Conservation (phyloP, 2,329 filamentous ascomycete genomes). For the Hypocreales sp. region DNA sequence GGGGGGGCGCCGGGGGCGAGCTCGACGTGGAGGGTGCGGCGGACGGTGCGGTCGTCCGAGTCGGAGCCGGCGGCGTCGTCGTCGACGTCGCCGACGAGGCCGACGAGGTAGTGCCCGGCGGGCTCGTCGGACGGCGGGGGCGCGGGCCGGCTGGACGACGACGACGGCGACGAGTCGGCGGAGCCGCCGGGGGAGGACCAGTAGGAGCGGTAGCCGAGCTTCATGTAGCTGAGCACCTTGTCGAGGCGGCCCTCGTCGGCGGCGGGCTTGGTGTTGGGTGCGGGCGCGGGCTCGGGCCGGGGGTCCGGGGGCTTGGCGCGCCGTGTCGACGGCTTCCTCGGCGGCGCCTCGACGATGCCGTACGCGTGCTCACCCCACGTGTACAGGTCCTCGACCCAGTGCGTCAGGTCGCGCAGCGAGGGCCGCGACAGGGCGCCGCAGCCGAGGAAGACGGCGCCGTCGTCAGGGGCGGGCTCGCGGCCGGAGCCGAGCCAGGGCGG, state of each 20-base stretch:
- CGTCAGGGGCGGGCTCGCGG: constrained; percentile 49
- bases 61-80: constrained; percentile 20
- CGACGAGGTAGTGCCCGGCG: constrained; percentile 45
- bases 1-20: constrained; percentile 32
- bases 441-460: constrained; percentile 79
- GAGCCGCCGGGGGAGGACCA: constrained; percentile 31
- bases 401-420: constrained; percentile 57
- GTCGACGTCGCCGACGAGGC: constrained; percentile 49
- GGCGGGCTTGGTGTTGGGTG: not conserved
- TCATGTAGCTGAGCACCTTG: constrained; percentile 48
- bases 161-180: constrained; percentile 9
- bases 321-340: constrained; percentile 48
- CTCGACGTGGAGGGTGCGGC: constrained; percentile 55
- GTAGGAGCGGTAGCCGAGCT: constrained; percentile 51
- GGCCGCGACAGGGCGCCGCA: constrained; percentile 55
- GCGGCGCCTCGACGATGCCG: constrained; percentile 66
- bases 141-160: not conserved
- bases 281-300: not conserved
- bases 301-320: constrained; percentile 25
- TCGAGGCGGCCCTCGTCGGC: constrained; percentile 27
- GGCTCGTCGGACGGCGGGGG: constrained; percentile 12
- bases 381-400: constrained; percentile 84
- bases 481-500: constrained; percentile 59
- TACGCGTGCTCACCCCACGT: constrained; percentile 73
- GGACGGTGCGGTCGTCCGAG: constrained; percentile 32